phyloP scores from a whole-genome alignment of 1,284 basidiomycete genomes.

The Neolentinus lepideus region DNA sequence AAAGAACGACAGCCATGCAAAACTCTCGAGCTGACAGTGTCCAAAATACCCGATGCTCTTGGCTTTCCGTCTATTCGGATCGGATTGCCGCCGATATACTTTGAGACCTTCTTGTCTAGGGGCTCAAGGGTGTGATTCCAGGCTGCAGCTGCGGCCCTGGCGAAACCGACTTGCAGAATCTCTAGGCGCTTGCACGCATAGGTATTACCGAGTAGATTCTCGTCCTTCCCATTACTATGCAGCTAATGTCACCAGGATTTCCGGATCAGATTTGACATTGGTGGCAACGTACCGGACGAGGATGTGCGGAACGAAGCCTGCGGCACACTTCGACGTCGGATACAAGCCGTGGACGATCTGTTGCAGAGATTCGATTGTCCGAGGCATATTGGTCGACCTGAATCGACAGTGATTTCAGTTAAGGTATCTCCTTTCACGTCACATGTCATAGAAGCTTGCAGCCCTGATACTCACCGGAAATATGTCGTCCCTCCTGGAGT shows the following conservation, averaged over 20 bases:
- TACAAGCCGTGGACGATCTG: conserved; percentile 71
- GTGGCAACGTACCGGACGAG: conserved; percentile 43
- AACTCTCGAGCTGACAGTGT: conserved; percentile 47
- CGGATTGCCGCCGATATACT: conserved; percentile 64
- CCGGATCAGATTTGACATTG: background rate
- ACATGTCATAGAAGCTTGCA: too few species aligned
- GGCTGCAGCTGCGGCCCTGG: conserved; percentile 54
- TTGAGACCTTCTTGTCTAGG: conserved; percentile 60
- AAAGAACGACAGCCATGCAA: background rate
- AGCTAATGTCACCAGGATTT: background rate
- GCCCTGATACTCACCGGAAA: conserved; percentile 42
- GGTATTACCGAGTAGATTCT: conserved; percentile 69
- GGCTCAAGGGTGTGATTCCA: conserved; percentile 62
- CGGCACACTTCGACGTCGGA: conserved; percentile 41
- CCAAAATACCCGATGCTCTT: conserved; percentile 72
- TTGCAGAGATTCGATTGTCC: conserved; percentile 74
- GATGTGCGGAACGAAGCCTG: conserved; percentile 40
- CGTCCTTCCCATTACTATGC: conserved; percentile 58
- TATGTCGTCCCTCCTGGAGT: conserved; percentile 46
- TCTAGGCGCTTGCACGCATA: conserved; percentile 61
- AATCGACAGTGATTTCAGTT: too few species aligned
- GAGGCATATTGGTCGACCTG: conserved; percentile 64
- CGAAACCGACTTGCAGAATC: conserved; percentile 54
- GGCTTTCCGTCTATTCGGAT: conserved; percentile 73
- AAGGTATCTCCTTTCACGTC: too few species aligned